phyloP scores from a whole-genome alignment of 441 rosid genomes.

The Euphorbia schlechtendalii region DNA sequence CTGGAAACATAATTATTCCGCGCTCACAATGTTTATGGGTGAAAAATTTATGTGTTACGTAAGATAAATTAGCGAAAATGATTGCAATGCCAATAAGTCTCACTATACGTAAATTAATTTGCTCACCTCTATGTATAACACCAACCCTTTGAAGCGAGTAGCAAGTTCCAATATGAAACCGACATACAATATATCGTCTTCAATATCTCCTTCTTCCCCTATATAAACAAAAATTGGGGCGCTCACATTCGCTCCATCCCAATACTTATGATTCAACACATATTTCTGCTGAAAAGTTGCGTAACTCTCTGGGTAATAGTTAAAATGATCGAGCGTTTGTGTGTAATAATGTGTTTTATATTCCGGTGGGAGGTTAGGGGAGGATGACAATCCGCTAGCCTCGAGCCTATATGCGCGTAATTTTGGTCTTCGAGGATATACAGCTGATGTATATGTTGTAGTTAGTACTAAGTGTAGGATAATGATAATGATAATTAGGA shows the following conservation, averaged over 20 bases:
- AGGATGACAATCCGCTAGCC: background rate
- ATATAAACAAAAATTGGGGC: slow-evolving; percentile 32
- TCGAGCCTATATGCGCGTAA: background rate
- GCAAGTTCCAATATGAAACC: slow-evolving; percentile 26
- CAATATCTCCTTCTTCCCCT: slow-evolving; percentile 21
- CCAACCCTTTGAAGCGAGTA: slow-evolving; percentile 28
- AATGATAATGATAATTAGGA: too few relatives aligned
- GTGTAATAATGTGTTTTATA: slow-evolving; percentile 18
- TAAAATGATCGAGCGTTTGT: slow-evolving; percentile 43
- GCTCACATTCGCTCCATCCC: slow-evolving; percentile 33
- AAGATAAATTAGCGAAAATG: too few relatives aligned
- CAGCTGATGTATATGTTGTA: too few relatives aligned
- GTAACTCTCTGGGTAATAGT: slow-evolving; percentile 35
- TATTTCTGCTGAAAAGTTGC: slow-evolving; percentile 32
- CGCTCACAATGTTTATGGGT: background rate
- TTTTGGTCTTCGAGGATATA: background rate
- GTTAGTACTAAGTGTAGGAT: too few relatives aligned
- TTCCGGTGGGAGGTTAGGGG: slow-evolving; percentile 7
- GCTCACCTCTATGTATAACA: slow-evolving; percentile 30
- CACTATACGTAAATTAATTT: background rate
- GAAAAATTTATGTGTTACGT: background rate
- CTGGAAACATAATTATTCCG: background rate
- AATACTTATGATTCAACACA: slow-evolving; percentile 26
- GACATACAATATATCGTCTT: background rate
- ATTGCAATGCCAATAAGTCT: too few relatives aligned